Evolutionary conservation across 2,329 filamentous ascomycete species (phyloP).

Genomic region (Torrubiellomyces zombiae): DNA sequence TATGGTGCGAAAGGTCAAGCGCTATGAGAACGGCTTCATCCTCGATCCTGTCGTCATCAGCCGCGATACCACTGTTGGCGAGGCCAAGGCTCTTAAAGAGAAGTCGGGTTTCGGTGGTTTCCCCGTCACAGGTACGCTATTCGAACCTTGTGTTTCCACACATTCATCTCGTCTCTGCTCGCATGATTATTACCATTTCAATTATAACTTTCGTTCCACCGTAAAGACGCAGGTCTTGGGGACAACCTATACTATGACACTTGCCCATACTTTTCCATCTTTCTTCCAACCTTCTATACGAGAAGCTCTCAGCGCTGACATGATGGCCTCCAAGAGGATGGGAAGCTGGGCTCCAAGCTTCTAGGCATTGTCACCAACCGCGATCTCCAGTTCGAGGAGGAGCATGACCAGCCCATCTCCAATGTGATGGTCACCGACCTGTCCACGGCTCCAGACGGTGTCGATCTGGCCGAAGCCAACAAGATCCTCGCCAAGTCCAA

Average conservation of each 20-base stretch:
- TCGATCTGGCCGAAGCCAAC: slow-evolving; percentile 79
- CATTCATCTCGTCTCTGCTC: slow-evolving; percentile 6
- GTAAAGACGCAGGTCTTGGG: slow-evolving; percentile 79
- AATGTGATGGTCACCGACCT: slow-evolving; percentile 93
- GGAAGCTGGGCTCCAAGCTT: slow-evolving; percentile 86
- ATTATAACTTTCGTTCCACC: slow-evolving; percentile 99
- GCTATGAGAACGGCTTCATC: slow-evolving; percentile 99
- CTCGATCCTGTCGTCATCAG: slow-evolving; percentile 85
- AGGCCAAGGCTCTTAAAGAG: slow-evolving; percentile 85
- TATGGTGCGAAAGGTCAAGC: slow-evolving; percentile 98
- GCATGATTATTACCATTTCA: slow-evolving; percentile 65
- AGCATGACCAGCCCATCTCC: slow-evolving; percentile 55
- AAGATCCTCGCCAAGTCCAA: slow-evolving; percentile 84
- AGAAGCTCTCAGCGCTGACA: slow-evolving; percentile 6
- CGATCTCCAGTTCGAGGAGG: slow-evolving; percentile 90
- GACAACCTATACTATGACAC: slow-evolving; percentile 32
- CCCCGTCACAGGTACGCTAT: slow-evolving; percentile 82
- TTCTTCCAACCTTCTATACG: slow-evolving; percentile 3
- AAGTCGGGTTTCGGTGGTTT: slow-evolving; percentile 98
- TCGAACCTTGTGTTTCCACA: too few relatives aligned
- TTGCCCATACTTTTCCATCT: slow-evolving; percentile 7
- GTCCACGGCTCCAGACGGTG: slow-evolving; percentile 69
- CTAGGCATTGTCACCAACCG: slow-evolving; percentile 95
- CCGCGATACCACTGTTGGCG: slow-evolving; percentile 72
- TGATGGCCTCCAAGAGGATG: slow-evolving; percentile 48